phyloP scores from a whole-genome alignment of 2,329 filamentous ascomycete genomes.

The Colletotrichum tabaci region DNA sequence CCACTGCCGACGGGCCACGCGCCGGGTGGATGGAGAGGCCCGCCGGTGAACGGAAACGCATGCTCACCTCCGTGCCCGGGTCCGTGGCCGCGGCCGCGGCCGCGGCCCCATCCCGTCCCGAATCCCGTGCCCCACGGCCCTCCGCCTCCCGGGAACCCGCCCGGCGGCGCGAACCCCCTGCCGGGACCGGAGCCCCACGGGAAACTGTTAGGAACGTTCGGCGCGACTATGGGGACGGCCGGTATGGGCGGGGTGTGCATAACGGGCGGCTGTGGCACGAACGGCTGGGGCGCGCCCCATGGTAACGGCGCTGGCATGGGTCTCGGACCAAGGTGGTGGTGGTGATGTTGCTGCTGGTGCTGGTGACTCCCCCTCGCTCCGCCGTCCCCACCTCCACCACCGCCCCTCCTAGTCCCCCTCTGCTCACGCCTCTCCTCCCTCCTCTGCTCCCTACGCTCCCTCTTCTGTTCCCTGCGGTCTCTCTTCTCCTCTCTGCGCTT shows the following conservation, averaged over 20 bases:
- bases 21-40: slow-evolving; percentile 7
- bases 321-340: slow-evolving; percentile 17
- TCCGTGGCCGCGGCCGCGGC: background rate
- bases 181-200: slow-evolving; percentile 19
- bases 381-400: slow-evolving; percentile 7
- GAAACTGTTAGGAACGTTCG: background rate
- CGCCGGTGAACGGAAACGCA: background rate
- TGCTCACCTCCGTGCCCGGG: background rate
- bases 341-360: slow-evolving; percentile 10
- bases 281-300: slow-evolving; percentile 29
- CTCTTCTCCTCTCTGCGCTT: slow-evolving; percentile 48
- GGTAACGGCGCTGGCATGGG: background rate
- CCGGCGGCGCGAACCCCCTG: slow-evolving; percentile 1
- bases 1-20: slow-evolving; percentile 12
- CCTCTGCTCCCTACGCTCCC: slow-evolving; percentile 50
- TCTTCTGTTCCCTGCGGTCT: slow-evolving; percentile 51
- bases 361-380: slow-evolving; percentile 9
- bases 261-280: slow-evolving; percentile 15
- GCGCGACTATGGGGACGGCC: slow-evolving; percentile 8
- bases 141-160: slow-evolving; percentile 2
- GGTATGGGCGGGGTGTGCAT: slow-evolving; percentile 24
- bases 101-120: slow-evolving; percentile 27
- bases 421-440: slow-evolving; percentile 50
- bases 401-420: slow-evolving; percentile 50
- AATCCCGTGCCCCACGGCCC: slow-evolving; percentile 26